Percentiles rank a stretch among this genome's conserved stretches.
These are phyloP conservation scores for Cryptosporidium ryanae DNA, from an alignment of 169 alveolate species.

Conservation along the genomic window DNA sequence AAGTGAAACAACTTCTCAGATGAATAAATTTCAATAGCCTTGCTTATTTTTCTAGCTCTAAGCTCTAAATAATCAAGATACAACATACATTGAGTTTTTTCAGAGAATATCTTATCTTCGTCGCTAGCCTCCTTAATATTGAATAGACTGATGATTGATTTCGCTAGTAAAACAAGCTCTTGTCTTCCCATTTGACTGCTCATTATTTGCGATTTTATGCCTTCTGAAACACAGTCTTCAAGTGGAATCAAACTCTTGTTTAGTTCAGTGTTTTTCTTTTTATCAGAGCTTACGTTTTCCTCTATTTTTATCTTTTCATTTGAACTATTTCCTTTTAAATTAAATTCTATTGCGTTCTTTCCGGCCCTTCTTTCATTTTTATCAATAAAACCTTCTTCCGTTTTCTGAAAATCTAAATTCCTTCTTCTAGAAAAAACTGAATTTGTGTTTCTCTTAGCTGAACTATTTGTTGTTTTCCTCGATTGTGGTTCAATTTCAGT, in stretches of 20 bases:
- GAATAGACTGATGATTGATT: slow-evolving; percentile 11
- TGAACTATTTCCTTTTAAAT: background rate
- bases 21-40: background rate
- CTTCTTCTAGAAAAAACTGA: background rate
- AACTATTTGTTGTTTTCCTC: background rate
- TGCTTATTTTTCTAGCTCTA: slow-evolving; percentile 21
- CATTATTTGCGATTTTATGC: slow-evolving; percentile 35
- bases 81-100: slow-evolving; percentile 36
- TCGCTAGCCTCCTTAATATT: background rate
- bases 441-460: background rate
- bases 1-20: background rate
- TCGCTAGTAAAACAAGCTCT: slow-evolving; percentile 26
- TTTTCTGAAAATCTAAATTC: background rate
- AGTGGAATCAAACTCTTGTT: background rate
- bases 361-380: background rate
- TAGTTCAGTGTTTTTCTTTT: background rate
- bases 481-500: no score
- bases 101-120: background rate
- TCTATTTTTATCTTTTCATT: background rate
- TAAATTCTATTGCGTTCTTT: background rate
- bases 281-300: background rate
- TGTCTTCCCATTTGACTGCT: slow-evolving; percentile 39
- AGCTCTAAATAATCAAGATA: slow-evolving; percentile 26
- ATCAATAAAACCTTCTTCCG: background rate
- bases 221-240: slow-evolving; percentile 38